phyloP scores from a whole-genome alignment of 148 eudicot species.

The Rhododendron ferrugineum region DNA sequence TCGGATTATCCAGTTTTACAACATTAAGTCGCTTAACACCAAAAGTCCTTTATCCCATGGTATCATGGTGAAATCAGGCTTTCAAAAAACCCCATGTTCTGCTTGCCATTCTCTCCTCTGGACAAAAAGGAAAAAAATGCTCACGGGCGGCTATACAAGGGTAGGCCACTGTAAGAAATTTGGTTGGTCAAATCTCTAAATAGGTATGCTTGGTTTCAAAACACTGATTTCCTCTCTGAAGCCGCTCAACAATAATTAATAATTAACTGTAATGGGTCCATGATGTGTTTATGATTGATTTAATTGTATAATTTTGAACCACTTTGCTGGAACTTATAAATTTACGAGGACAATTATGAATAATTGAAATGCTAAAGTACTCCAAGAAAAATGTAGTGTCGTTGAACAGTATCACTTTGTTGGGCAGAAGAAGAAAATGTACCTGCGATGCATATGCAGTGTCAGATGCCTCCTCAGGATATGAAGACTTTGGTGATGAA shows the following conservation, averaged over 20 bases:
- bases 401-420: not conserved
- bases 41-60: not conserved
- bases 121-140: not conserved
- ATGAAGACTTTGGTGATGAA: conserved; percentile 34
- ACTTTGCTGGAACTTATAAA: not conserved
- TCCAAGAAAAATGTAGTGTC: not conserved
- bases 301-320: not conserved
- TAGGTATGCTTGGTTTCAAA: not conserved
- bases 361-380: not conserved
- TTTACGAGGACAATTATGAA: not conserved
- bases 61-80: no score
- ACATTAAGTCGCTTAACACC: not conserved
- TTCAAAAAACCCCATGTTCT: not conserved
- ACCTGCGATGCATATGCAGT: conserved; percentile 55
- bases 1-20: not conserved
- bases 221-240: not conserved
- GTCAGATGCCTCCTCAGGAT: conserved; percentile 34
- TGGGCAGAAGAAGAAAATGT: conserved; percentile 14
- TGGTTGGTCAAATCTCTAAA: not conserved
- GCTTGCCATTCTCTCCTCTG: not conserved
- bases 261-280: not conserved
- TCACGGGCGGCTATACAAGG: not conserved
- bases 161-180: not conserved
- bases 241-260: not conserved
- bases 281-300: not conserved